Evolutionary conservation across 495 filamentous ascomycete genomes (phyloP).

Genomic region (Hypomontagnella monticulosa): DNA sequence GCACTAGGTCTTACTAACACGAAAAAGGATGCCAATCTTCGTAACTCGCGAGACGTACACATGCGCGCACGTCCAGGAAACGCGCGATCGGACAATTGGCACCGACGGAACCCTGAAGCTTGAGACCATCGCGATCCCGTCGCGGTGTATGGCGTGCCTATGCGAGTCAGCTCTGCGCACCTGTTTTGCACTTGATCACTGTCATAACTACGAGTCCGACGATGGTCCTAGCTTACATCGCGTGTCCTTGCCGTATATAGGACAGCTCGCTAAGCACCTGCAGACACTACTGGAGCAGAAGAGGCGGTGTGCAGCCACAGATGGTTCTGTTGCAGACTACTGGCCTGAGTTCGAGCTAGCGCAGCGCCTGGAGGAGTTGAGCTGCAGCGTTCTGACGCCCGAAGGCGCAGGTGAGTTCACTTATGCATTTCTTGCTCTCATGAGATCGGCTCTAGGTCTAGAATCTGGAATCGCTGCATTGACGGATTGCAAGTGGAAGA

Average conservation of each 20-base stretch:
- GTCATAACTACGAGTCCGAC: neutral
- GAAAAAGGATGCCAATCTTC: constrained; percentile 19
- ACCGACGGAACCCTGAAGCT: neutral
- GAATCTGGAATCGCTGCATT: neutral
- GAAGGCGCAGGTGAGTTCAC: constrained; percentile 25
- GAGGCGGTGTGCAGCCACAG: constrained; percentile 1
- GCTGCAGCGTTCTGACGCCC: neutral
- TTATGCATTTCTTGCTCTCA: constrained; percentile 1
- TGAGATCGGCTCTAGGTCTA: neutral
- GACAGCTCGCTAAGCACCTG: constrained; percentile 6
- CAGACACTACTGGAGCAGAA: constrained; percentile 3
- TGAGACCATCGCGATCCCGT: constrained; percentile 13
- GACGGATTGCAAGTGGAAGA: no score
- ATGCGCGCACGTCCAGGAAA: constrained; percentile 19
- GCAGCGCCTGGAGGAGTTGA: constrained; percentile 8
- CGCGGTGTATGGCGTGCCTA: constrained; percentile 9
- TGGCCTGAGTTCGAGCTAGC: neutral
- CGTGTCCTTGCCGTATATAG: neutral
- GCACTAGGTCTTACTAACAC: neutral
- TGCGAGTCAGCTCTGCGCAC: neutral
- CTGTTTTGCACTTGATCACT: neutral
- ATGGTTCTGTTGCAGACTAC: neutral
- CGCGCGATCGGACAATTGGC: constrained; percentile 2
- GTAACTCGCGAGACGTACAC: constrained; percentile 22
- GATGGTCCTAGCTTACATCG: neutral